These are phyloP conservation scores for Solanum habrochaites DNA, from an alignment of 257 asterid genomes.

Conservation along the genomic window DNA sequence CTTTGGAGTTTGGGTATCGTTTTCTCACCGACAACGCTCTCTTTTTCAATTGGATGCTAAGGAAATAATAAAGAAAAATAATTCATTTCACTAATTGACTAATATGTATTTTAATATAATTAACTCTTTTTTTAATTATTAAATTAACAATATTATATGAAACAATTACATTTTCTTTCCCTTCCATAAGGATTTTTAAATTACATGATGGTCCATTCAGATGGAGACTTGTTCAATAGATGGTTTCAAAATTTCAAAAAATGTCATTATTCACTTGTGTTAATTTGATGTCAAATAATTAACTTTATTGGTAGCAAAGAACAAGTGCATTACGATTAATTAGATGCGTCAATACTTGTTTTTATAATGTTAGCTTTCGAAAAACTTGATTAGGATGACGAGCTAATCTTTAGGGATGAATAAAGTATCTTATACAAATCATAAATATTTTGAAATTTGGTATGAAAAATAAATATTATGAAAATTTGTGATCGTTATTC, in stretches of 20 bases:
- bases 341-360: background rate
- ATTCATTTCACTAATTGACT: background rate
- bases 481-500: background rate
- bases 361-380: background rate
- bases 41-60: background rate
- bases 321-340: background rate
- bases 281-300: background rate
- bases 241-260: background rate
- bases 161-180: background rate
- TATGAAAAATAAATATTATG: fast-evolving
- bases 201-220: background rate
- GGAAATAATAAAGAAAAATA: background rate
- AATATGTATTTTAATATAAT: background rate
- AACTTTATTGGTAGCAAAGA: background rate
- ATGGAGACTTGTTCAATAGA: background rate
- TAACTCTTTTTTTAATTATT: background rate
- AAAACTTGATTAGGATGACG: background rate
- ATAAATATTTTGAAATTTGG: background rate
- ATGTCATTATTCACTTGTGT: background rate
- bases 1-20: background rate
- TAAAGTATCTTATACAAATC: background rate
- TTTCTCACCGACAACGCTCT: background rate
- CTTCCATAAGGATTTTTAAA: background rate
- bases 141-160: background rate
- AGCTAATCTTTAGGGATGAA: background rate